Base-by-base conservation (phyloP, 1,284 basidiomycete species). In the Ganoderma meredithae region DNA sequence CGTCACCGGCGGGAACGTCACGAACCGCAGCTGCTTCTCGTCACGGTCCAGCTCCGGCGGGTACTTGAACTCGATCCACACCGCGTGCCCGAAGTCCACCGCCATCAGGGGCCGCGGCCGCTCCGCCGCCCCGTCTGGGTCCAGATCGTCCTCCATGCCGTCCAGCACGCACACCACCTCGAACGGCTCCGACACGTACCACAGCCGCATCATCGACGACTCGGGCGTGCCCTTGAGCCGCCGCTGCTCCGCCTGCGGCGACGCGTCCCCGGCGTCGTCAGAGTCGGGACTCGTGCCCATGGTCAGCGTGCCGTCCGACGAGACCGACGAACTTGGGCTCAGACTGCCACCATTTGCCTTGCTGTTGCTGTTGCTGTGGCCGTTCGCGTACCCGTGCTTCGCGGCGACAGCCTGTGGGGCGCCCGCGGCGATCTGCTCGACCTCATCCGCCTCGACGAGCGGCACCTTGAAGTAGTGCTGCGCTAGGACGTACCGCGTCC, bases 1-100 rank as follows among this genome's bases (percentile, higher is more conserved):
- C 49, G 64, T 69, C 66, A 90, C 86, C 1, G 87, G 82, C 3
- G 90, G 90, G 76, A 91, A 92, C 55, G 89, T 88, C 49, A 91
- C 90, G 74, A 91, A 91, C 22, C 88, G 81, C 61, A 91, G 78
- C 66, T 85, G 83, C 72, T 88, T 90, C 68, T 73, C 73, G n/a
- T 78, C 78, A 8, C 73, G 71, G 27, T 76, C 73, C 27, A 66
- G 70, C 40, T 77, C 74, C 13, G 67, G 69, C 40, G 80, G 79
- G 56, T 83, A 83, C 25, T 80, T 75, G 75, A 88, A 88, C 75
- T 92, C 90, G 60, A 92, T 83, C 90, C 90, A 92, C 55, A 89
- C 90, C 25, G 90, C 90, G 73, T 91, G 90, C 41, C 90, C 90
- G 78, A 92, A 92, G 77, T 92, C 90, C n/a, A 92, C 90, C 0